Conservation (phyloP, 2,329 filamentous ascomycete species). For the Rhytidhysteron rufulum region DNA sequence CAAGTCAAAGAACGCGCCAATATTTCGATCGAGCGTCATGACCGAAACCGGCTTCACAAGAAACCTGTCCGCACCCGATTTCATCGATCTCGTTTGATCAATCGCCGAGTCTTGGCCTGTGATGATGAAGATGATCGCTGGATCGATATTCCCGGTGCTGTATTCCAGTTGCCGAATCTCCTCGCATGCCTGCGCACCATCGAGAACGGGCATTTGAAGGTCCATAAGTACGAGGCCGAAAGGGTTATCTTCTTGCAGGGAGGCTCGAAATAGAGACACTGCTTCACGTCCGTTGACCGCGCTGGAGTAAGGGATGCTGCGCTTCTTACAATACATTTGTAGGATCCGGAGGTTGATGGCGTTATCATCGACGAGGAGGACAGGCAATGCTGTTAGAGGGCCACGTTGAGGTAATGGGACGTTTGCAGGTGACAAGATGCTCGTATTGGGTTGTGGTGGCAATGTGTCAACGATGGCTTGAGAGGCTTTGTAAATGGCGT, state of each 20-base stretch:
- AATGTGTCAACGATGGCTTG: neutral
- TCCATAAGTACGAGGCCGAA: slow-evolving; percentile 40
- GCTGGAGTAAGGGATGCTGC: slow-evolving; percentile 33
- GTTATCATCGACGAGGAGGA: slow-evolving; percentile 46
- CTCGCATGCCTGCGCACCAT: slow-evolving; percentile 36
- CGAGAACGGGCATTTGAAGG: slow-evolving; percentile 39
- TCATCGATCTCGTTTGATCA: slow-evolving; percentile 30
- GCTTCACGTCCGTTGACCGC: slow-evolving; percentile 41
- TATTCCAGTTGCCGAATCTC: slow-evolving; percentile 32
- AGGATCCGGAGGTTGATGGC: slow-evolving; percentile 43
- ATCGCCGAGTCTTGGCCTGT: slow-evolving; percentile 34
- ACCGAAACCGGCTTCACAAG: slow-evolving; percentile 32
- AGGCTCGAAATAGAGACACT: slow-evolving; percentile 24
- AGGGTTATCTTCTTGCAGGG: slow-evolving; percentile 10
- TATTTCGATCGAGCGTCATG: neutral
- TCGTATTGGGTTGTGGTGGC: neutral
- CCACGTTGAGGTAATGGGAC: neutral
- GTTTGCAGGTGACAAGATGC: neutral
- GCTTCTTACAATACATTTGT: slow-evolving; percentile 45
- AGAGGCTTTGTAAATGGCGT: slow-evolving; percentile 3
- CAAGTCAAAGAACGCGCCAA: neutral
- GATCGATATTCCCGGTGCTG: slow-evolving; percentile 8
- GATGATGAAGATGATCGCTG: slow-evolving; percentile 31
- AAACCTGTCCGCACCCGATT: slow-evolving; percentile 35
- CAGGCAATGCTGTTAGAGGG: slow-evolving; percentile 16